These are phyloP conservation scores for Chlamydomonas eustigma DNA, from an alignment of 139 green algal genomes.

Conservation along the genomic window DNA sequence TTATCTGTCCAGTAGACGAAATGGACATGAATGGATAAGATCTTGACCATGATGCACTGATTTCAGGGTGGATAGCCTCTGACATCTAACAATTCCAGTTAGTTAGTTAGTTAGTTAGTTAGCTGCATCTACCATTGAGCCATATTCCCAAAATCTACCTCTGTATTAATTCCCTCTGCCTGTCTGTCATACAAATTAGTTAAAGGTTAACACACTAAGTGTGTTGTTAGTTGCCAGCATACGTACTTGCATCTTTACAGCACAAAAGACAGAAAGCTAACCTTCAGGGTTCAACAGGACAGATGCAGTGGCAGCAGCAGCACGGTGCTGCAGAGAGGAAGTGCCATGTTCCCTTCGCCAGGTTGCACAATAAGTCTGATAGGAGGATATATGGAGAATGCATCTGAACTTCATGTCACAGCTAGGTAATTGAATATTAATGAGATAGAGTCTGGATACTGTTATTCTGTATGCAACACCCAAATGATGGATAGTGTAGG, in stretches of 20 bases:
- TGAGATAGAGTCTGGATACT: too few relatives aligned
- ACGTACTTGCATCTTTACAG: background rate
- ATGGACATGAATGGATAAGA: too few relatives aligned
- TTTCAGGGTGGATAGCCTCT: too few relatives aligned
- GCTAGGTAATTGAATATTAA: too few relatives aligned
- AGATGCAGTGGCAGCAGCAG: background rate
- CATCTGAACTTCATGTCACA: background rate
- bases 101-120: background rate
- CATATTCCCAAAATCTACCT: too few relatives aligned
- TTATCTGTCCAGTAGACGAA: too few relatives aligned
- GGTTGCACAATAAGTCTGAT: constrained; percentile 22
- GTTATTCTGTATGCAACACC: background rate
- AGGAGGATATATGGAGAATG: background rate
- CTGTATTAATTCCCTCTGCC: background rate
- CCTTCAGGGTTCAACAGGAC: background rate
- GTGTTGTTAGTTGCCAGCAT: background rate
- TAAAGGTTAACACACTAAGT: background rate
- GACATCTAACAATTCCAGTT: background rate
- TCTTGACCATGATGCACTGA: too few relatives aligned
- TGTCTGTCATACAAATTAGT: background rate
- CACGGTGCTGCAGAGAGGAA: background rate
- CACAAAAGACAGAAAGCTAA: background rate
- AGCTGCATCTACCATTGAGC: too few relatives aligned
- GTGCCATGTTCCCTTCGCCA: background rate
- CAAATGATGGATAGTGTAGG: background rate